phyloP scores from a whole-genome alignment of 202 grass and related monocot genomes.

The Saccharum hybrid region DNA sequence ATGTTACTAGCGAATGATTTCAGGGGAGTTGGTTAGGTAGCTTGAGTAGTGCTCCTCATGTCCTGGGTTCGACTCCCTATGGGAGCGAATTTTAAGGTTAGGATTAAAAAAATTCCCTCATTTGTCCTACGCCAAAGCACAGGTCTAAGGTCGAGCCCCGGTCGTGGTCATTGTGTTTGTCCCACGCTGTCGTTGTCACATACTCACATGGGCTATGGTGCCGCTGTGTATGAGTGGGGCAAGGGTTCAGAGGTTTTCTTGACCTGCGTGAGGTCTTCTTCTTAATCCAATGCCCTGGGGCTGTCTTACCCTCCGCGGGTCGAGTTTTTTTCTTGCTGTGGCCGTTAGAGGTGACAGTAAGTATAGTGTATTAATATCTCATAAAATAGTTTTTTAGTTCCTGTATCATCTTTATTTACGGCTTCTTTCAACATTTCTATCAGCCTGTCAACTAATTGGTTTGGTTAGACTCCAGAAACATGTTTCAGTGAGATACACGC shows the following conservation, averaged over 20 bases:
- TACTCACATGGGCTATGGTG: neutral
- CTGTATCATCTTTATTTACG: neutral
- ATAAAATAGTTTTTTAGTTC: neutral
- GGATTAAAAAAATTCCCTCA: neutral
- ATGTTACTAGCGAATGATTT: constrained; percentile 33
- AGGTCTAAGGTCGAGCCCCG: neutral
- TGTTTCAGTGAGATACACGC: neutral
- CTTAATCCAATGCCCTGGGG: too few relatives aligned
- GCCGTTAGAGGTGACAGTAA: too few relatives aligned
- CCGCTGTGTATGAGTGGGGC: too few relatives aligned
- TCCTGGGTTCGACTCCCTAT: neutral
- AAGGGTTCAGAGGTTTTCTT: too few relatives aligned
- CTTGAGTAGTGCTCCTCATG: neutral
- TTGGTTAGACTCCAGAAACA: neutral
- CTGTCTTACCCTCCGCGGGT: too few relatives aligned
- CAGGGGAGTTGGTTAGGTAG: neutral
- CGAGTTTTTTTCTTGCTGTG: too few relatives aligned
- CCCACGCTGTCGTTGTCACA: neutral
- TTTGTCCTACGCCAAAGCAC: neutral
- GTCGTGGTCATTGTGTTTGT: neutral
- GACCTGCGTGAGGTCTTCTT: neutral
- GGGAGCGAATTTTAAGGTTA: neutral
- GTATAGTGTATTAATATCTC: neutral
- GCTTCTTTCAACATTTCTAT: constrained; percentile 12
- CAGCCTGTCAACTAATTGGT: constrained; percentile 12